Base-by-base conservation (phyloP, 306 rosid species). In the Ochetophila trinervis region DNA sequence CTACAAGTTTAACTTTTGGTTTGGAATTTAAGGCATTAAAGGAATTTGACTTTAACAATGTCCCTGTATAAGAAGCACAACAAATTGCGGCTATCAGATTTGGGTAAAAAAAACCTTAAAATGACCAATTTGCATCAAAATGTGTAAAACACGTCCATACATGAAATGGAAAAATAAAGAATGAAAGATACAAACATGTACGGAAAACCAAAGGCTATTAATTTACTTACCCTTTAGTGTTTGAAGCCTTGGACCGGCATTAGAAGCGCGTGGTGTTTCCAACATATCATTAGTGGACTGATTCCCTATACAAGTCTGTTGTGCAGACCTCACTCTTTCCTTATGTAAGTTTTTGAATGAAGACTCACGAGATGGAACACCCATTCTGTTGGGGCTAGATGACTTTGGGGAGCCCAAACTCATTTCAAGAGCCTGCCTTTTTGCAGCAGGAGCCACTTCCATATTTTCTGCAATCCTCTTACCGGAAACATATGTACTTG, bases 371-470 rank as follows among this genome's bases (percentile, higher is more conserved):
- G 87, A 78, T 63, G 79, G 53, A 67, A 85, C 71, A 79, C 62
- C 73, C 65, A 52, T 47, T 81, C 53, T 85, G 74, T 57, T 78
- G 5, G 91, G 85, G 68, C 89, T 84, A 71, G 91, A 83, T 21
- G 84, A 63, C 81, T 76, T 91, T 14, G 96, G 93, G 53, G 91
- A 85, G 68, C 83, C 84, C 57, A 67, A 68, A 64, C 78, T 73
- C 37, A 72, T 70, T 74, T 87, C 98, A 62, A 83, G 77, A 67
- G 85, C 84, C 87, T 79, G 86, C 84, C 86, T 87, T 73, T 87
- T 91, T 11, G 78, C 63, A 66, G 78, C 71, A 68, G 80, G 69
- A 74, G 82, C 80, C 55, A 51, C 66, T 73, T 88, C 96, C 20
- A 65, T 27, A 72, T 74, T 82, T 62, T 83, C 92, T 62, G 80